Conservation (phyloP, 192 early-diverging fungal species). For the Gryganskiella cystojenkinii region DNA sequence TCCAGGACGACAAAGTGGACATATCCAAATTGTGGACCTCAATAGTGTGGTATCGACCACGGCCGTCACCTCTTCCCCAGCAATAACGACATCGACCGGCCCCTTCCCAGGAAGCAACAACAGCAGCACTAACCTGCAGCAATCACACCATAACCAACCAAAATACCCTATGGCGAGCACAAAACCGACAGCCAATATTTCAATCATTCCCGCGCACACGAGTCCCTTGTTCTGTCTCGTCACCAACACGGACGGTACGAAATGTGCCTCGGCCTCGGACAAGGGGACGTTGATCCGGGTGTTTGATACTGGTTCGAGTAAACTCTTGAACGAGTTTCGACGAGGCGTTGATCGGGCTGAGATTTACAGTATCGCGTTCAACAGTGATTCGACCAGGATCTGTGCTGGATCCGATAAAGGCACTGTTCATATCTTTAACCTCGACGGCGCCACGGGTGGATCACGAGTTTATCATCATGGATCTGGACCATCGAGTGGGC, state of each 20-base stretch:
- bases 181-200: constrained; percentile 66
- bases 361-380: constrained; percentile 93
- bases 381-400: constrained; percentile 76
- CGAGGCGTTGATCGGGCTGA: constrained; percentile 89
- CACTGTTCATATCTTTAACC: constrained; percentile 93
- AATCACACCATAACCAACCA: constrained; percentile 14
- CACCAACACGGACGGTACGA: constrained; percentile 78
- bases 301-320: constrained; percentile 79
- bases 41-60: constrained; percentile 62
- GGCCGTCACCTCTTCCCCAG: constrained; percentile 33
- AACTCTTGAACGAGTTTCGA: constrained; percentile 85
- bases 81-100: constrained; percentile 28
- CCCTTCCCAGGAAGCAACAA: constrained; percentile 20
- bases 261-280: constrained; percentile 87
- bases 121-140: constrained; percentile 38
- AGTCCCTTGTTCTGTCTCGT: constrained; percentile 82
- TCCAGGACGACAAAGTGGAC: constrained; percentile 83
- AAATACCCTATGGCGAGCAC: constrained; percentile 52
- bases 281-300: constrained; percentile 94
- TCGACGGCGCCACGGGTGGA: constrained; percentile 65
- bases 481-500: constrained; percentile 47
- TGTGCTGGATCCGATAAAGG: constrained; percentile 92
- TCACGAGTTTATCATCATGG: constrained; percentile 52
- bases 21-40: constrained; percentile 87
- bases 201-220: constrained; percentile 87